phyloP scores from a whole-genome alignment of 73 alveolate species.

The Halteria grandinella region DNA sequence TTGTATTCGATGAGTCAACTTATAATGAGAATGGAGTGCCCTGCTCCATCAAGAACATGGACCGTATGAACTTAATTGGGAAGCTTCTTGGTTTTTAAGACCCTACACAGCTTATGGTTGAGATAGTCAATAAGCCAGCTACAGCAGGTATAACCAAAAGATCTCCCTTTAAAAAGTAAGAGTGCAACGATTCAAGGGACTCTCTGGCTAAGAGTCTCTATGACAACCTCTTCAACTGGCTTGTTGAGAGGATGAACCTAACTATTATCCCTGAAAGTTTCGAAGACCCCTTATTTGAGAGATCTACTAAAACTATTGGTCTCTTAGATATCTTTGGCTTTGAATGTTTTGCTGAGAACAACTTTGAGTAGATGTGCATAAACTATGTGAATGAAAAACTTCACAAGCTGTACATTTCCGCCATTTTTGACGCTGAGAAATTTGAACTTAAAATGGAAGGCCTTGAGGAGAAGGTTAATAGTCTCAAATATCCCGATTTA shows the following conservation, averaged over 20 bases:
- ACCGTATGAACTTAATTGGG: conserved; percentile 66
- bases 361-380: conserved; percentile 90
- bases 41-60: conserved; percentile 65
- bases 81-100: conserved; percentile 69
- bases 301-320: conserved; percentile 79
- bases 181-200: conserved; percentile 86
- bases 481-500: conserved; percentile 71
- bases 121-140: conserved; percentile 80
- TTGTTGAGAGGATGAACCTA: conserved; percentile 90
- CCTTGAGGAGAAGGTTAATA: conserved; percentile 54
- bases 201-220: conserved; percentile 88
- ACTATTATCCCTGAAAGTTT: conserved; percentile 75
- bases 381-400: conserved; percentile 95
- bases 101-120: conserved; percentile 69
- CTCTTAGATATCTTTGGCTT: conserved; percentile 96
- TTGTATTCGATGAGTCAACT: conserved; percentile 82
- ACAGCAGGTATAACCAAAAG: conserved; percentile 80
- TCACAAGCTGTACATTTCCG: conserved; percentile 85
- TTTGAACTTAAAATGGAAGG: conserved; percentile 76
- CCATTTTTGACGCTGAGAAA: conserved; percentile 85
- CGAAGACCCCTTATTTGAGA: conserved; percentile 33
- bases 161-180: conserved; percentile 77
- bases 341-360: conserved; percentile 90
- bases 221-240: conserved; percentile 89
- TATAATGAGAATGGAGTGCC: conserved; percentile 84